phyloP scores from a whole-genome alignment of 2,329 filamentous ascomycete genomes.

The Orbilia quercus region DNA sequence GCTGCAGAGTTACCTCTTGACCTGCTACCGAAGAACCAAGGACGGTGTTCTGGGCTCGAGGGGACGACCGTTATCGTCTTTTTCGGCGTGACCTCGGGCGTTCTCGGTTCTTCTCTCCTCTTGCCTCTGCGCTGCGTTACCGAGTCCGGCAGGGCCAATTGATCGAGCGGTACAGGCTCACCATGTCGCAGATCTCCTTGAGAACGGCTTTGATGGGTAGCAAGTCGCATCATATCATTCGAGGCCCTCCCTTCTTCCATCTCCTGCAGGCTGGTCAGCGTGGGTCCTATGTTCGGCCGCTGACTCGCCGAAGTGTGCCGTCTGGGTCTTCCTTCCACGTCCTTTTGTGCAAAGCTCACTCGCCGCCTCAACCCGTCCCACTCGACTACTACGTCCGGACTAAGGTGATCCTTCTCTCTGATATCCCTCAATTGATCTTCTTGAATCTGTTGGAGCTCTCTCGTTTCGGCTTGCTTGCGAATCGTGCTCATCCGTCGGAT shows the following conservation, averaged over 20 bases:
- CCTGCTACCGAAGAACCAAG: constrained; percentile 60
- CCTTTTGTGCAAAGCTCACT: constrained; percentile 57
- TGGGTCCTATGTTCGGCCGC: constrained; percentile 59
- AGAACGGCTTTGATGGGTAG: constrained; percentile 56
- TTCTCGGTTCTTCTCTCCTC: neutral
- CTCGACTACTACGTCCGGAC: constrained; percentile 77
- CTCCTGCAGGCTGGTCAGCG: constrained; percentile 42
- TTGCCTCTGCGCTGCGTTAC: constrained; percentile 27
- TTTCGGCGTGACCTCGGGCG: constrained; percentile 36
- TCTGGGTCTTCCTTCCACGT: constrained; percentile 61
- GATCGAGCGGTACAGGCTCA: constrained; percentile 62
- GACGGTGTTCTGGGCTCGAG: constrained; percentile 62
- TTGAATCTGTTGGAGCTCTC: constrained; percentile 80
- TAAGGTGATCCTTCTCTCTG: constrained; percentile 80
- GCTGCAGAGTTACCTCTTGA: constrained; percentile 51
- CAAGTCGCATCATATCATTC: constrained; percentile 51
- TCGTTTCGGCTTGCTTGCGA: constrained; percentile 79
- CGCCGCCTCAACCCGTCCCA: constrained; percentile 91
- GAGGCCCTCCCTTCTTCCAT: constrained; percentile 55
- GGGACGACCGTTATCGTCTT: constrained; percentile 46
- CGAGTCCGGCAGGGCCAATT: constrained; percentile 48
- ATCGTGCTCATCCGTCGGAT: constrained; percentile 82
- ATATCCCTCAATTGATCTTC: constrained; percentile 79
- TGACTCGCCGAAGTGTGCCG: constrained; percentile 67
- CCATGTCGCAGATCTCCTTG: constrained; percentile 60